Conservation (phyloP, 805 yeast species). For the Lipomyces chichibuensis region DNA sequence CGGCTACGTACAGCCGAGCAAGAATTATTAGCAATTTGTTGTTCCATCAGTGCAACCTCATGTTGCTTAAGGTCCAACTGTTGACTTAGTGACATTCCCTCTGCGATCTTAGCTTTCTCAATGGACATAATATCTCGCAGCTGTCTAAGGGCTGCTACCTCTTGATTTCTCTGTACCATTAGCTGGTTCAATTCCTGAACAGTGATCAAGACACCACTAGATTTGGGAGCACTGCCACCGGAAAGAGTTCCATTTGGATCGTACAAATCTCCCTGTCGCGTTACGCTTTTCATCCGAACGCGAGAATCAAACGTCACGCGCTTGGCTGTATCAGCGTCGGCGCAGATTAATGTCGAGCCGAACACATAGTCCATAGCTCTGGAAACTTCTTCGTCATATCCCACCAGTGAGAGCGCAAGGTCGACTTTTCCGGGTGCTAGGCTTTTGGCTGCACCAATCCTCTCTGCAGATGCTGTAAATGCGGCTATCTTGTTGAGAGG, state of each 20-base stretch:
- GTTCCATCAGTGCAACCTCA: constrained; percentile 39
- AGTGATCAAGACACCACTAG: constrained; percentile 59
- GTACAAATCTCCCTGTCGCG: constrained; percentile 89
- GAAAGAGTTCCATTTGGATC: constrained; percentile 96
- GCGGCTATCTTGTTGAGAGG: constrained; percentile 86
- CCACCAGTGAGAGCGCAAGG: constrained; percentile 79
- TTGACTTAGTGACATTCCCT: constrained; percentile 33
- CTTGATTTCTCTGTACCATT: constrained; percentile 46
- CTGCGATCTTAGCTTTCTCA: constrained; percentile 24
- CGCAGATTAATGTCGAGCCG: constrained; percentile 86
- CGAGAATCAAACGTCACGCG: constrained; percentile 83
- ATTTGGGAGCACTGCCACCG: constrained; percentile 80
- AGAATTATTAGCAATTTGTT: constrained; percentile 36
- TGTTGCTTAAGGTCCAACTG: constrained; percentile 43
- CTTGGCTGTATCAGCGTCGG: constrained; percentile 86
- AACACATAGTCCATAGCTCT: constrained; percentile 91
- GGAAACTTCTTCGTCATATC: constrained; percentile 67
- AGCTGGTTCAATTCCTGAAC: constrained; percentile 66
- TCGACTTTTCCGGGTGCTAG: constrained; percentile 84
- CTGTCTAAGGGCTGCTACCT: constrained; percentile 51
- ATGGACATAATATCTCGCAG: constrained; percentile 41
- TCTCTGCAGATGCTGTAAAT: constrained; percentile 54
- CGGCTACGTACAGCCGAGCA: constrained; percentile 21
- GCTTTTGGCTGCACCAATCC: constrained; percentile 68
- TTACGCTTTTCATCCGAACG: constrained; percentile 78